Evolutionary conservation across 108 stramenopile genomes (phyloP).

Genomic region (Parietichytrium sp.): DNA sequence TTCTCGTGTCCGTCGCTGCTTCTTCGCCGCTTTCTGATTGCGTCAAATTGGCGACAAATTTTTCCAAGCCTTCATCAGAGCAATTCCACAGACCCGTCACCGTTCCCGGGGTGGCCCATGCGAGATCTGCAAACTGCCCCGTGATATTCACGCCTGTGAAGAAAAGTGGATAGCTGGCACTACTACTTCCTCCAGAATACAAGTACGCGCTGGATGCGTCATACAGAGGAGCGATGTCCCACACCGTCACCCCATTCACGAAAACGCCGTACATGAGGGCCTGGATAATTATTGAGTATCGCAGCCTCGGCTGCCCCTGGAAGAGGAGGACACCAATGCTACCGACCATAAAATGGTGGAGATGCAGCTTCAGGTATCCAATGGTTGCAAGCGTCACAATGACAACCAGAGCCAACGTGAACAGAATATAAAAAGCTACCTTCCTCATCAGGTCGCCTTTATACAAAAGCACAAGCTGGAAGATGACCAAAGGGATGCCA

Average conservation of each 20-base stretch:
- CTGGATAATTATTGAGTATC: constrained; percentile 15
- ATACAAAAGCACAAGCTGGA: not conserved
- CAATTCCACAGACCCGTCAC: not conserved
- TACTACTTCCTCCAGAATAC: not conserved
- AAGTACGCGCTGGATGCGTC: not conserved
- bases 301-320: constrained; percentile 32
- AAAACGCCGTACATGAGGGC: not conserved
- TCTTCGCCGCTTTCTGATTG: no score
- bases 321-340: not conserved
- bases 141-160: no score
- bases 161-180: constrained; percentile 1
- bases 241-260: constrained; percentile 12
- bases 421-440: not conserved
- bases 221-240: constrained; percentile 30
- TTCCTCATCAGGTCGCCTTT: not conserved
- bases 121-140: no score
- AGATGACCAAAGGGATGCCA: not conserved
- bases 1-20: no score
- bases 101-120: not conserved
- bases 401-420: not conserved
- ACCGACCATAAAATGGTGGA: constrained; percentile 25
- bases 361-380: not conserved
- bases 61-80: not conserved
- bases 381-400: not conserved
- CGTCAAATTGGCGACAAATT: no score